These are phyloP conservation scores for Plantago elongata DNA, from an alignment of 257 asterid genomes.

Conservation along the genomic window DNA sequence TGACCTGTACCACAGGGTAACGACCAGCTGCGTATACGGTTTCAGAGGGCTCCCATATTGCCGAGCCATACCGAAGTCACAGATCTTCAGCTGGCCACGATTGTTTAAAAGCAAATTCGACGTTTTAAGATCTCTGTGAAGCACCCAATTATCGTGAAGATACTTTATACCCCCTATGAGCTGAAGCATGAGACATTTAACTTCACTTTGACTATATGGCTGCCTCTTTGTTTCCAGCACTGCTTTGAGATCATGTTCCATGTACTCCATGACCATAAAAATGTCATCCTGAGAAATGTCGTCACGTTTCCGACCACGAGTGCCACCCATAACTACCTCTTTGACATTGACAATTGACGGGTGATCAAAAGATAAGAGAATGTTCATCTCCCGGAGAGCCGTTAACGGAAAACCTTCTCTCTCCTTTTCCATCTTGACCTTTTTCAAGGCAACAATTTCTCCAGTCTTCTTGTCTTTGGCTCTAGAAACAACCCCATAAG, in stretches of 20 bases:
- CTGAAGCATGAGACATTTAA: conserved; percentile 91
- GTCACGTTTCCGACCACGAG: too few relatives aligned
- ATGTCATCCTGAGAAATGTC: conserved; percentile 56
- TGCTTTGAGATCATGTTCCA: conserved; percentile 94
- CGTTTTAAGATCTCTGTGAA: conserved; percentile 85
- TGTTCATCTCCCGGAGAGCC: conserved; percentile 80
- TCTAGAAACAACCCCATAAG: conserved; percentile 87
- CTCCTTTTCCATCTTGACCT: conserved; percentile 95
- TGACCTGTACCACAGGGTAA: conserved; percentile 96
- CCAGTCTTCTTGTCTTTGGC: conserved; percentile 87
- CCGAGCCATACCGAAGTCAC: conserved; percentile 95
- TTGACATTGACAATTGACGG: conserved; percentile 85
- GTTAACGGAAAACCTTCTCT: conserved; percentile 96
- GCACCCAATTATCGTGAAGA: conserved; percentile 96
- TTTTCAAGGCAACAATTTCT: conserved; percentile 90
- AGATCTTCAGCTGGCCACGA: conserved; percentile 83
- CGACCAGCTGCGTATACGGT: conserved; percentile 90
- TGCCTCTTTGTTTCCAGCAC: conserved; percentile 86
- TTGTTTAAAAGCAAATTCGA: conserved; percentile 82
- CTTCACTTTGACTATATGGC: conserved; percentile 90
- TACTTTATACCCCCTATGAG: conserved; percentile 74
- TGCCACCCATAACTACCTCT: conserved; percentile 89
- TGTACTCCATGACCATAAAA: conserved; percentile 96
- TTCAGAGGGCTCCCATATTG: conserved; percentile 92
- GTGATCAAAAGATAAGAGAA: conserved; percentile 78